Evolutionary conservation across 2,329 filamentous ascomycete species (phyloP), one percentile per base, ranked within the genome.

Genomic region (Venturia carpophila): DNA sequence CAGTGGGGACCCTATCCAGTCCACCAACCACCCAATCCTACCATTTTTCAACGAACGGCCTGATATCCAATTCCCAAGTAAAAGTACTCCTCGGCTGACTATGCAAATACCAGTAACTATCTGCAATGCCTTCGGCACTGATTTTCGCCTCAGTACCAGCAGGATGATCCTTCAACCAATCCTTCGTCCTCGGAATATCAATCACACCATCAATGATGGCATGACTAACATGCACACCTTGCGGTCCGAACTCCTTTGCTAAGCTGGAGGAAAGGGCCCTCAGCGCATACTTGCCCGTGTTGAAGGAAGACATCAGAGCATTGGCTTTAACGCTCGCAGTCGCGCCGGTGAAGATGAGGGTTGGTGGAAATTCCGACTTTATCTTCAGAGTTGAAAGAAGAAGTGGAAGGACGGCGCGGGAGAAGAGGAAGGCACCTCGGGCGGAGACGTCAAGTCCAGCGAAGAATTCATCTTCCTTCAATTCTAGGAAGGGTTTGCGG

Each of bases 21-120:
- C 27, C 42, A 45, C 17, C 47, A 24, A 52, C 21, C 15, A 9
- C 13, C 15, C 52, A 34, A 41, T 9, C 37, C 52, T 82, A 92
- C 80, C 89, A 96, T 74, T 92, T 95, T 80, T 96, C 91, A 63
- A 92, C 80, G 75, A 85, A 92, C 0, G 91, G 91, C 68, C 91
- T 80, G 39, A 92, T 78, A 75, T 95, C 91, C 69, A 95, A 75
- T 77, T 95, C 90, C 72, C 90, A 90, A 0, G 90, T 92, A 71
- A 93, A 95, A 1, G 85, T 85, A 6, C 88, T 90, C 69, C 84
- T 83, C 41, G 87, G 89, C 78, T 96, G 91, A 0, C 86, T 88
- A 72, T 96, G 91, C 71, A 96, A 73, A 72, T 87, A 80, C 90
- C 91, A 96, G 72, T 96, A 96, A 13, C 85, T 84, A 69, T 95